These are phyloP conservation scores for Colletotrichum lupini DNA, from an alignment of 2,329 filamentous ascomycete species.

Conservation along the genomic window DNA sequence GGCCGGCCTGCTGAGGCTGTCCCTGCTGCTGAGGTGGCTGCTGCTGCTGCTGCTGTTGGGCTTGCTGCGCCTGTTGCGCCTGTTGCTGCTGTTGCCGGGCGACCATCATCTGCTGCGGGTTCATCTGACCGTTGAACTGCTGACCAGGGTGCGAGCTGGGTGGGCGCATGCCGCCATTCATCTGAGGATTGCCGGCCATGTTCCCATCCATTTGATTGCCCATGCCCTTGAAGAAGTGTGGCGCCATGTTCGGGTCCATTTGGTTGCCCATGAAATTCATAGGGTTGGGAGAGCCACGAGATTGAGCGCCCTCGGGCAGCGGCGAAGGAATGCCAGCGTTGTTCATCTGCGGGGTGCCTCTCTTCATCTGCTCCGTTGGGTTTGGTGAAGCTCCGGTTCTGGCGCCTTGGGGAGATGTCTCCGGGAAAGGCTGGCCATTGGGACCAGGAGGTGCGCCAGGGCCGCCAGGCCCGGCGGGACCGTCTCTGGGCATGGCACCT, in stretches of 20 bases:
- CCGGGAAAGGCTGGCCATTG: constrained; percentile 73
- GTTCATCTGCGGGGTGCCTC: constrained; percentile 79
- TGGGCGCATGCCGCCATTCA: constrained; percentile 76
- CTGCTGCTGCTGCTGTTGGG: constrained; percentile 61
- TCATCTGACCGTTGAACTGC: constrained; percentile 68
- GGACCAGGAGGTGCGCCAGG: constrained; percentile 65
- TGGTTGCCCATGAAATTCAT: constrained; percentile 73
- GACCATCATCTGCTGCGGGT: constrained; percentile 69
- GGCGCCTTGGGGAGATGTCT: constrained; percentile 76
- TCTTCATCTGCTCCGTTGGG: constrained; percentile 82
- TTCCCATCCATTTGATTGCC: constrained; percentile 61
- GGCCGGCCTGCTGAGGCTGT: constrained; percentile 44
- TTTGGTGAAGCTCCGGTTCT: constrained; percentile 80
- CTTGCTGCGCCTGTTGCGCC: constrained; percentile 43
- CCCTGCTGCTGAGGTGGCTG: constrained; percentile 51
- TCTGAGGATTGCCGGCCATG: constrained; percentile 64
- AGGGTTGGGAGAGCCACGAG: constrained; percentile 72
- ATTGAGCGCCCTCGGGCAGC: constrained; percentile 75
- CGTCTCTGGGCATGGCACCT: constrained; percentile 60
- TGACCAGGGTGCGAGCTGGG: constrained; percentile 75
- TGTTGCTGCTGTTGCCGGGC: constrained; percentile 51
- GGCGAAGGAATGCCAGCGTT: constrained; percentile 77
- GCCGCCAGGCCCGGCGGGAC: constrained; percentile 62
- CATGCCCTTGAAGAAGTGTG: constrained; percentile 70
- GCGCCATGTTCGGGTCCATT: constrained; percentile 70